A percentile compares a stretch with the other conserved stretches of the same genome.
phyloP scores from a whole-genome alignment of 2,329 filamentous ascomycete species.

The Alternaria atra region DNA sequence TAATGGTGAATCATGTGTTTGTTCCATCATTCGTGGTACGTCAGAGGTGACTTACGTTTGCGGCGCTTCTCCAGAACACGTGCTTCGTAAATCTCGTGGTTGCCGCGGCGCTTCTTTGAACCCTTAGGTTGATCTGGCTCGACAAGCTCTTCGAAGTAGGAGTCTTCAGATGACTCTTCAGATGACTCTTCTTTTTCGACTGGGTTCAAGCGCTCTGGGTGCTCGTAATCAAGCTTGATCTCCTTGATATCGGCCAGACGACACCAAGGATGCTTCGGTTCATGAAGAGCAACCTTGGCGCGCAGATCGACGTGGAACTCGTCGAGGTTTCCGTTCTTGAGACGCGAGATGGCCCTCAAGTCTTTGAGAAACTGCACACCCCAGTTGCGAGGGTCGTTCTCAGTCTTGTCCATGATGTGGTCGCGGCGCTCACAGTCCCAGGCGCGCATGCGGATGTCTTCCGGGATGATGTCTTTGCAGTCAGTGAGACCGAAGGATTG shows the following conservation, averaged over 20 bases:
- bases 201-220: conserved; percentile 26
- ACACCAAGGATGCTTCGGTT: conserved; percentile 43
- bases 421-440: conserved; percentile 49
- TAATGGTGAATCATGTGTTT: background rate
- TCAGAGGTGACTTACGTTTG: conserved; percentile 29
- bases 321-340: conserved; percentile 36
- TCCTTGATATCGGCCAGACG: conserved; percentile 43
- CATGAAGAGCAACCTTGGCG: conserved; percentile 35
- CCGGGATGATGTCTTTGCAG: conserved; percentile 40
- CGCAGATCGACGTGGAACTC: conserved; percentile 39
- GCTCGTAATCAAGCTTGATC: conserved; percentile 41
- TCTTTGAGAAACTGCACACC: conserved; percentile 50
- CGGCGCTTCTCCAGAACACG: conserved; percentile 36
- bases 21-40: background rate
- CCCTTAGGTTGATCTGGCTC: conserved; percentile 35
- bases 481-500: conserved; percentile 33
- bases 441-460: conserved; percentile 49
- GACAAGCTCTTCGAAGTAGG: conserved; percentile 42
- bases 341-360: conserved; percentile 41
- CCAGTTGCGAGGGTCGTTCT: conserved; percentile 49
- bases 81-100: conserved; percentile 42
- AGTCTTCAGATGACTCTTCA: conserved; percentile 36
- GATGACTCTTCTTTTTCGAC: conserved; percentile 20
- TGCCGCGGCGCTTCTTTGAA: conserved; percentile 26
- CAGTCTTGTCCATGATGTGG: conserved; percentile 44